These are phyloP conservation scores for Colletotrichum abscissum DNA, from an alignment of 2,329 filamentous ascomycete genomes.

Conservation along the genomic window DNA sequence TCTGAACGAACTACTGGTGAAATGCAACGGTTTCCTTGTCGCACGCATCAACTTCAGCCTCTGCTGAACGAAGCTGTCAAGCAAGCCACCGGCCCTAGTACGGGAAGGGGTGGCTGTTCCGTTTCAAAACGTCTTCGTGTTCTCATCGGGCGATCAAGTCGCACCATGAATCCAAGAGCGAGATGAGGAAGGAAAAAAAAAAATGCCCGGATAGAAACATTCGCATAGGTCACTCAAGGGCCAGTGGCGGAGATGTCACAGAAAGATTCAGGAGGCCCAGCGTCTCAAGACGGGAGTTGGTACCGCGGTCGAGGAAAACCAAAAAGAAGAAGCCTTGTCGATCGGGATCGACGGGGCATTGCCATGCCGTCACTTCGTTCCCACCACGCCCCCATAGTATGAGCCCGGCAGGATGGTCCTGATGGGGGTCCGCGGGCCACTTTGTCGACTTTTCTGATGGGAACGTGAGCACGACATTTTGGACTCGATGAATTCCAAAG, in stretches of 20 bases:
- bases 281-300: not conserved
- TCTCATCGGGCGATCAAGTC: conserved; percentile 16
- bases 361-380: conserved; percentile 25
- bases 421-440: not conserved
- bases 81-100: not conserved
- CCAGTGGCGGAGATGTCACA: not conserved
- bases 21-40: not conserved
- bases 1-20: not conserved
- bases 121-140: conserved; percentile 4
- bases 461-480: not conserved
- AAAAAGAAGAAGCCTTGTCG: not conserved
- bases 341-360: conserved; percentile 28
- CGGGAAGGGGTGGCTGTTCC: conserved; percentile 14
- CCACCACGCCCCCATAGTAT: not conserved
- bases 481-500: not conserved
- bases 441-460: not conserved
- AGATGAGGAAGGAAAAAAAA: too few species aligned
- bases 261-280: not conserved
- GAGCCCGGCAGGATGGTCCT: conserved; percentile 18
- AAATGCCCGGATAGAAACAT: not conserved
- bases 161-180: not conserved
- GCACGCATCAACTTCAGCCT: not conserved
- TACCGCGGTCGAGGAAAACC: not conserved
- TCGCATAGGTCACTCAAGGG: not conserved
- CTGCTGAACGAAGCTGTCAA: not conserved